Percentiles rank a stretch among this genome's conserved stretches.
Conservation (phyloP, 2,329 filamentous ascomycete species). For the Pestalotiopsis sp. region DNA sequence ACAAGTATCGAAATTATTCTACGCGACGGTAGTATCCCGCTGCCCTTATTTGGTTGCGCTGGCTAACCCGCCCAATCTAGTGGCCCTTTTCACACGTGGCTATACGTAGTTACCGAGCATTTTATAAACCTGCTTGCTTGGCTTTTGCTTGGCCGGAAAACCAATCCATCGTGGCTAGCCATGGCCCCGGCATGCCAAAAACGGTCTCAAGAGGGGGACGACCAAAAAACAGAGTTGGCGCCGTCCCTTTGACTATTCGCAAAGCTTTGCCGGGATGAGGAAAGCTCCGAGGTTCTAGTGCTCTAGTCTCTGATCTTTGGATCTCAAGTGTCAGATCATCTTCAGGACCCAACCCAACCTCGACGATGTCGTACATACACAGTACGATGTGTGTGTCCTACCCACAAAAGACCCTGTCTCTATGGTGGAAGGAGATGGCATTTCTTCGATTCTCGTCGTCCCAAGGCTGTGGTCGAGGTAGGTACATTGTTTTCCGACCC, state of each 20-base stretch:
- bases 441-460: not conserved
- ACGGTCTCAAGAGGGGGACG: not conserved
- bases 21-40: not conserved
- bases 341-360: not conserved
- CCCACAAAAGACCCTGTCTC: not conserved
- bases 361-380: not conserved
- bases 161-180: too few species aligned
- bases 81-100: not conserved
- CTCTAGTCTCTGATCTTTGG: not conserved
- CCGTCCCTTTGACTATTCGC: not conserved
- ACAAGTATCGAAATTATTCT: not conserved
- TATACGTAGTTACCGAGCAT: not conserved
- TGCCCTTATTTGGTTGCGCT: not conserved
- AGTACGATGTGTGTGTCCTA: not conserved
- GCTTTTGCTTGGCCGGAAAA: too few species aligned
- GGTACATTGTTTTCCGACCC: not conserved
- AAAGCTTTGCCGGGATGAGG: not conserved
- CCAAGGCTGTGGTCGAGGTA: not conserved
- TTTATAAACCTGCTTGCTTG: too few species aligned
- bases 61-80: not conserved
- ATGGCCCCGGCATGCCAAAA: too few species aligned
- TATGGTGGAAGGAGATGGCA: too few species aligned
- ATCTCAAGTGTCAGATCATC: not conserved
- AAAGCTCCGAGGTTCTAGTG: not conserved
- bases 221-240: not conserved